These are phyloP conservation scores for Erysiphe neolycopersici DNA, from an alignment of 2,329 filamentous ascomycete genomes.

Conservation along the genomic window DNA sequence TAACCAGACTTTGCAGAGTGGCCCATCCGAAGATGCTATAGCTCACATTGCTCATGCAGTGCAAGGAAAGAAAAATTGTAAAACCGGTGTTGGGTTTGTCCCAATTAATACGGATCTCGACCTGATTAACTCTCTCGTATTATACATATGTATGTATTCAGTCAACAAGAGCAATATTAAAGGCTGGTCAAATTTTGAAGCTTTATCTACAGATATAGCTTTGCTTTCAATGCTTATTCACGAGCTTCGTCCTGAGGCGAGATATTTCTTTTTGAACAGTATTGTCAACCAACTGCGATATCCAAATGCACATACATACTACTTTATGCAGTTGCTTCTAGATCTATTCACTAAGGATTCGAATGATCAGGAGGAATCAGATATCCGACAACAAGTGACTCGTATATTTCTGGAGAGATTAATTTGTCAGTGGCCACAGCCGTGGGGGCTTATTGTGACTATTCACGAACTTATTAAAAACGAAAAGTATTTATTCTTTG, in stretches of 20 bases:
- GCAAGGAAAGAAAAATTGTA: conserved; percentile 24
- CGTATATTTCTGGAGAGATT: conserved; percentile 70
- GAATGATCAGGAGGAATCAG: conserved; percentile 45
- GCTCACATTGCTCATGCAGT: conserved; percentile 53
- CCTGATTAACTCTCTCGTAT: conserved; percentile 57
- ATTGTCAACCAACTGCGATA: conserved; percentile 83
- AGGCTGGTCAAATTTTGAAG: conserved; percentile 34
- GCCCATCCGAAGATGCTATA: conserved; percentile 43
- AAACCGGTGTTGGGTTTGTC: conserved; percentile 38
- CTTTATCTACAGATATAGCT: conserved; percentile 38
- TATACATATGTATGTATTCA: conserved; percentile 54
- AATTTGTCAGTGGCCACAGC: conserved; percentile 72
- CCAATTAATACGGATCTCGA: conserved; percentile 40
- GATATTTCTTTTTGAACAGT: conserved; percentile 61
- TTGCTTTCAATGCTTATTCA: conserved; percentile 53
- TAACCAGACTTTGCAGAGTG: conserved; percentile 30
- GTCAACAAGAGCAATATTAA: conserved; percentile 30
- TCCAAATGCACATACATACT: conserved; percentile 72
- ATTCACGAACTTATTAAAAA: conserved; percentile 80
- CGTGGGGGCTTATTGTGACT: conserved; percentile 80
- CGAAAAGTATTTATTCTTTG: conserved; percentile 73
- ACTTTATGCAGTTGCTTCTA: conserved; percentile 67
- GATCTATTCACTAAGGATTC: conserved; percentile 60
- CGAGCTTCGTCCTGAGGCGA: conserved; percentile 46
- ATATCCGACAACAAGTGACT: conserved; percentile 75